Evolutionary conservation across 306 rosid genomes (phyloP), one percentile per base, ranked within the genome.

Genomic region (Ammopiptanthus mongolicus): DNA sequence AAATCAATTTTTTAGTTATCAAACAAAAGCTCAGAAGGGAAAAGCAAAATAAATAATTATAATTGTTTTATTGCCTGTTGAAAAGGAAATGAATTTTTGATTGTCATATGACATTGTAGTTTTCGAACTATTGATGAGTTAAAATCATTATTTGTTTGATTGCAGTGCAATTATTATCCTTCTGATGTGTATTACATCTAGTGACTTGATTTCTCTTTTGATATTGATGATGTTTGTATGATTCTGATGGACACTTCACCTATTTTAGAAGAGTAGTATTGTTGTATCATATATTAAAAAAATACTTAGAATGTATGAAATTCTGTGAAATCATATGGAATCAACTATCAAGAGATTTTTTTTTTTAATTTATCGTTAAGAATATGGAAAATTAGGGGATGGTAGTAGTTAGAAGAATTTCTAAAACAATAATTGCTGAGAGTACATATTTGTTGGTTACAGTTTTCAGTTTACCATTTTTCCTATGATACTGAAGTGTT

Each of bases 381-480:
- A n/a, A n/a, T n/a, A n/a, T n/a, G n/a, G n/a, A n/a, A n/a, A n/a
- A n/a, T n/a, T n/a, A n/a, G n/a, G n/a, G n/a, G n/a, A n/a, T n/a
- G n/a, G n/a, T n/a, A n/a, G n/a, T n/a, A n/a, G n/a, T n/a, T n/a
- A n/a, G n/a, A n/a, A n/a, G n/a, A n/a, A n/a, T n/a, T n/a, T n/a
- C n/a, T n/a, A n/a, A n/a, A n/a, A n/a, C n/a, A n/a, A n/a, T n/a
- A n/a, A 80, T 92, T 84, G 90, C 92, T 10, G 96, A 92, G 61
- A 97, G 99, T 90, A 75, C 76, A 73, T 75, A 52, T 65, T 76
- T 55, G 31, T 62, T 31, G 18, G 34, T 77, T 36, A 23, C 51
- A 57, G 75, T 70, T 37, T 78, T 61, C 13, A 47, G 5, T 67
- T 18, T 28, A 3, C 3, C 5, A 0, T 76, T 61, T 19, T 19